Evolutionary conservation across 1,284 basidiomycete species (phyloP).

Genomic region (Cryptococcus sp.): DNA sequence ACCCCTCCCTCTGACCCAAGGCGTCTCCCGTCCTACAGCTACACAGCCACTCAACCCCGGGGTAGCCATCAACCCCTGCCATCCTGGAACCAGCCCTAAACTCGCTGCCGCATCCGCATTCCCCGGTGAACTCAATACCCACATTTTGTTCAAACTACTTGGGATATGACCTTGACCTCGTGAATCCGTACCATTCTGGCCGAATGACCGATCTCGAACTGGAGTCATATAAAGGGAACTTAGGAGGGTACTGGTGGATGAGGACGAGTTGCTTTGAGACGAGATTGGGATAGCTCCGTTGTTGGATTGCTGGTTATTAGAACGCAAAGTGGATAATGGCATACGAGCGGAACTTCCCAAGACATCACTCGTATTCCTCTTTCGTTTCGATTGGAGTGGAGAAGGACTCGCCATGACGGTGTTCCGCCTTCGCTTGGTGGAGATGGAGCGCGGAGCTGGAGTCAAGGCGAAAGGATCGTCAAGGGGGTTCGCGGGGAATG

Average conservation of each 20-base stretch:
- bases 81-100: slow-evolving; percentile 1
- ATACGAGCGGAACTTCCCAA: not conserved
- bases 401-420: slow-evolving; percentile 1
- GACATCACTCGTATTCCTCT: not conserved
- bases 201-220: not conserved
- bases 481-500: not conserved
- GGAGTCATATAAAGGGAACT: not conserved
- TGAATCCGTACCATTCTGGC: not conserved
- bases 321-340: not conserved
- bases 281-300: not conserved
- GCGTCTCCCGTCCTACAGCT: too few species aligned
- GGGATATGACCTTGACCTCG: too few species aligned
- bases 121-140: slow-evolving; percentile 3
- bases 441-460: not conserved
- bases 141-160: not conserved
- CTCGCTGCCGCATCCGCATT: slow-evolving; percentile 1
- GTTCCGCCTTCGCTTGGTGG: not conserved
- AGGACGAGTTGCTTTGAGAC: not conserved
- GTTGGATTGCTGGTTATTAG: not conserved
- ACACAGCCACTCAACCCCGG: too few species aligned
- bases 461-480: slow-evolving; percentile 4
- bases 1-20: too few species aligned
- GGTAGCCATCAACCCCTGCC: not conserved
- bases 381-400: not conserved
- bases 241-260: not conserved